phyloP scores from a whole-genome alignment of 495 filamentous ascomycete genomes.

The Daldinia bambusicola region DNA sequence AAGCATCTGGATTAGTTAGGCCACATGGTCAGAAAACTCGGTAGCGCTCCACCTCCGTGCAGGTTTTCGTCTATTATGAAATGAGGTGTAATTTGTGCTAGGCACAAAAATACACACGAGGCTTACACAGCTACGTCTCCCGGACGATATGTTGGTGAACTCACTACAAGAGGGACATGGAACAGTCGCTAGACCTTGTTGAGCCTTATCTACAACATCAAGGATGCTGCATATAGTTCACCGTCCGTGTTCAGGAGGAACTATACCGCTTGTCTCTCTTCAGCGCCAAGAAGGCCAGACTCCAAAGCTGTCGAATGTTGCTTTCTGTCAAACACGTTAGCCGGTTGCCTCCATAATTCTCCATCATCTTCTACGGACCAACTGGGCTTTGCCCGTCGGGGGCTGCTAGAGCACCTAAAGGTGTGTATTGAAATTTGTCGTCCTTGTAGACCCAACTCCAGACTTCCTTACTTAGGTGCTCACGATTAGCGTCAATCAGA shows the following conservation, averaged over 20 bases:
- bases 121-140: conserved; percentile 9
- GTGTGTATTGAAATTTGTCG: conserved; percentile 60
- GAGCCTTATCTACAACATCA: conserved; percentile 3
- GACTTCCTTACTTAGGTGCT: conserved; percentile 66
- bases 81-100: conserved; percentile 33
- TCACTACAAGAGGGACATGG: not conserved
- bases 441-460: conserved; percentile 70
- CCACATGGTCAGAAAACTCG: conserved; percentile 15
- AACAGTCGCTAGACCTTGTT: conserved; percentile 13
- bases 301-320: conserved; percentile 66
- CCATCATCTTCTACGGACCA: conserved; percentile 31
- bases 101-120: conserved; percentile 16
- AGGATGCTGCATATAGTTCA: not conserved
- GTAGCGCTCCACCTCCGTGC: conserved; percentile 25
- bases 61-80: conserved; percentile 25
- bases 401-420: conserved; percentile 63
- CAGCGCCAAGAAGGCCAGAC: conserved; percentile 66
- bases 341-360: conserved; percentile 9
- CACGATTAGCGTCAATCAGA: conserved; percentile 64
- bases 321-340: conserved; percentile 51
- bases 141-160: not conserved
- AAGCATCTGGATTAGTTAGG: conserved; percentile 27
- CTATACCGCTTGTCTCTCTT: conserved; percentile 48
- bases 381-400: conserved; percentile 58
- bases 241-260: conserved; percentile 5